Conservation (phyloP, 768 basidiomycete species). For the Paxillus involutus region DNA sequence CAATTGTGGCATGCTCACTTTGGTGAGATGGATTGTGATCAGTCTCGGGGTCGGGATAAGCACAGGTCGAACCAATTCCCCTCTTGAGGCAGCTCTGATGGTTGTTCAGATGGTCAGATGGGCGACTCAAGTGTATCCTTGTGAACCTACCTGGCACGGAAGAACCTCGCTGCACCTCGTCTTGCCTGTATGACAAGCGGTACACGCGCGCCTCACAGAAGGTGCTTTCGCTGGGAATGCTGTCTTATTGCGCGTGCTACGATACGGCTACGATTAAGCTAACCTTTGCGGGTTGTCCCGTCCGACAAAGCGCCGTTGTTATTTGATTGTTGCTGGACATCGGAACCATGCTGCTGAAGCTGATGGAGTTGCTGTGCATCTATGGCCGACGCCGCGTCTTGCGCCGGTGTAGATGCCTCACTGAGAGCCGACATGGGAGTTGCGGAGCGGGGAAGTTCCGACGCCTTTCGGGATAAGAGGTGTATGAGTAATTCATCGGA, state of each 20-base stretch:
- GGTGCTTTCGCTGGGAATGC: slow-evolving; percentile 66
- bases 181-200: slow-evolving; percentile 81
- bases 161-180: slow-evolving; percentile 81
- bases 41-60: slow-evolving; percentile 78
- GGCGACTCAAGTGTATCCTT: slow-evolving; percentile 7
- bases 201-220: slow-evolving; percentile 77
- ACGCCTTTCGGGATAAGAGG: slow-evolving; percentile 23
- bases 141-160: slow-evolving; percentile 66
- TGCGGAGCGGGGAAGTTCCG: slow-evolving; percentile 40
- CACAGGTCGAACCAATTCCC: slow-evolving; percentile 65
- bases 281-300: slow-evolving; percentile 57
- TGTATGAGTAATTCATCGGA: slow-evolving; percentile 30
- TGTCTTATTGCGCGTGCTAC: slow-evolving; percentile 9
- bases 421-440: slow-evolving; percentile 74
- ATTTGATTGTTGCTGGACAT: slow-evolving; percentile 37
- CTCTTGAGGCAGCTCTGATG: slow-evolving; percentile 78
- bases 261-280: slow-evolving; percentile 28
- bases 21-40: slow-evolving; percentile 39
- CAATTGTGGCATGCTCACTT: slow-evolving; percentile 14
- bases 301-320: slow-evolving; percentile 29
- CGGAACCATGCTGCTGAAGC: slow-evolving; percentile 35
- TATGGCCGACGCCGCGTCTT: slow-evolving; percentile 58
- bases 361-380: slow-evolving; percentile 56
- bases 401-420: slow-evolving; percentile 67
- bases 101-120: slow-evolving; percentile 2